Evolutionary conservation across 2,329 filamentous ascomycete species (phyloP), one percentile per base, ranked within the genome.

Genomic region (Magnaporthiopsis poae): DNA sequence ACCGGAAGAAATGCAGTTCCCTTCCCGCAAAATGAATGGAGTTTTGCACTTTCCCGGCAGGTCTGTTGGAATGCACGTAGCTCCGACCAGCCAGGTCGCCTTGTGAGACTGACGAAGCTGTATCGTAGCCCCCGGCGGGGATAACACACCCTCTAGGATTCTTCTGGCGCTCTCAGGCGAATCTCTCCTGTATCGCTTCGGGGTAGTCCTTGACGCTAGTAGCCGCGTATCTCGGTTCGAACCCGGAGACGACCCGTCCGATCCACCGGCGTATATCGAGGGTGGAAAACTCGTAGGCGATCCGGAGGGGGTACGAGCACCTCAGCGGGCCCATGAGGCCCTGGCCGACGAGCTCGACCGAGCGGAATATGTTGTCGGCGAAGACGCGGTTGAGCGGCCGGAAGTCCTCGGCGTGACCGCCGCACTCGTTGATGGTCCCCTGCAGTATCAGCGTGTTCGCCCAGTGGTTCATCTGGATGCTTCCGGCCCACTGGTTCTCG

Each of bases 381-480:
- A 76, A 68, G 59, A 70, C 67, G 31, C 68, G 66, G 66, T 76
- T 76, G 36, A 63, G 69, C 29, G 52, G 33, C 25, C 63, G 15
- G 29, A 59, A 64, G 60, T 31, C 60, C 27, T 33, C 25, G 27
- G 13, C 18, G 12, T 21, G 15, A 15, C 61, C 61, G 33, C 61
- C 3, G 66, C 77, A 79, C 65, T 75, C 72, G 27, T 73, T 72
- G 63, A 80, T 62, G 8, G 71, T 72, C 67, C 77, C 77, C 65
- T 80, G 75, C 46, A 80, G 69, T 64, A 80, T 75, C n/a, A 79
- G 70, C 71, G 77, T 71, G 56, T 74, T 76, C 8, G 77, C 75
- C 76, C 77, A 78, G 68, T 76, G 78, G 27, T 72, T 73, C 68
- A 79, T 70, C 61, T 74, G 72, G 65, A 80, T 68, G 36, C 75